Conservation (phyloP, 441 rosid species). For the Populus hybrid region DNA sequence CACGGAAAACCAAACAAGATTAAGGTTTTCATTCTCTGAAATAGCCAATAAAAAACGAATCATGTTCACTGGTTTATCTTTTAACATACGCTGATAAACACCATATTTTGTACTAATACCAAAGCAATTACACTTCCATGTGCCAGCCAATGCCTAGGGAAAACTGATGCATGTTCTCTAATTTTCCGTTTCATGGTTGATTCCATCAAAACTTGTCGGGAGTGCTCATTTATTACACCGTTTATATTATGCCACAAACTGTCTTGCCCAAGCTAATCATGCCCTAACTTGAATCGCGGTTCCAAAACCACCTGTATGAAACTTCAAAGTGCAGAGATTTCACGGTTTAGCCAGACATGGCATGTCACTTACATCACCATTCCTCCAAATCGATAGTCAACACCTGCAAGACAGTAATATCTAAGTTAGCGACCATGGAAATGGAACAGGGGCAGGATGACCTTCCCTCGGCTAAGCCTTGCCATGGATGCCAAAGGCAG, state of each 20-base stretch:
- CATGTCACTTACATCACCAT: slow-evolving; percentile 50
- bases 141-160: background rate
- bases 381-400: slow-evolving; percentile 81
- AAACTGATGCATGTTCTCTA: background rate
- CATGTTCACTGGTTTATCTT: background rate
- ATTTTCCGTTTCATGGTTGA: background rate
- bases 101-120: background rate
- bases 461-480: background rate
- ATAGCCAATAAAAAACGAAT: background rate
- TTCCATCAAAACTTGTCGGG: background rate
- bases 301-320: background rate
- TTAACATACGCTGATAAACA: background rate
- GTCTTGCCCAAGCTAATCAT: background rate
- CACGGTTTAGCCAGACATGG: background rate
- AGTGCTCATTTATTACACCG: background rate
- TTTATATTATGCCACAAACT: background rate
- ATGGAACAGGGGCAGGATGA: background rate
- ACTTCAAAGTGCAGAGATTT: background rate
- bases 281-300: background rate
- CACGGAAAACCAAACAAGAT: too few species aligned
- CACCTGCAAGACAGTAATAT: slow-evolving; percentile 39
- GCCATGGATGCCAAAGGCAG: background rate
- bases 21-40: too few species aligned
- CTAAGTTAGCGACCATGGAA: background rate
- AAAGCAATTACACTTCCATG: background rate